Base-by-base conservation (phyloP, 2,329 filamentous ascomycete species). In the Mariannaea sp. region DNA sequence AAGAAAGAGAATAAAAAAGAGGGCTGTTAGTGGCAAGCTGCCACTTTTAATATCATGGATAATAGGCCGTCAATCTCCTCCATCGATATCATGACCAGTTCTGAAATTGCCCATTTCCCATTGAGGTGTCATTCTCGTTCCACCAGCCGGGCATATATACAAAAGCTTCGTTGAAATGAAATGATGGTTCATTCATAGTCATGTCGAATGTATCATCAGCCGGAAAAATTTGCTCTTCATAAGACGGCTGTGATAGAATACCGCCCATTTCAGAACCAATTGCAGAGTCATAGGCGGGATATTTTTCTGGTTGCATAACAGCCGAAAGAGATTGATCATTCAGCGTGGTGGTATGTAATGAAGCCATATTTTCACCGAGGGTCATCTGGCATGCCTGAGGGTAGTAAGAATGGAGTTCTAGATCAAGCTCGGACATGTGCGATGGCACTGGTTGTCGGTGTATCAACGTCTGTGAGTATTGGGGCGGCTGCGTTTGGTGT, bases 191-290 rank as follows among this genome's bases (percentile, higher is more conserved):
- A 29, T 41, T 27, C 22, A 27, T 4, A 14, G 38, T 12, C 12
- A 29, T 41, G 24, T 39, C n/a, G n/a, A n/a, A 33, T 20, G 13
- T 12, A 2, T 16, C n/a, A 12, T 49, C 2, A n/a, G 17, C 20
- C 7, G 5, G 6, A 20, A 10, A 33, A 24, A 8, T 5, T 3
- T 35, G 17, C 1, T 49, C 43, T 9, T 46, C 44, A 22, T 13
- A 30, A 16, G 27, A 7, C 12, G 9, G n/a, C n/a, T 41, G 27
- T 3, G 29, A 49, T 4, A 14, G 27, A 4, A 41, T 38, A 13
- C 33, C 44, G 22, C 36, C 27, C 5, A 16, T 24, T 20, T 49
- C 35, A 10, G 46, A 41, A 16, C 46, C 38, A 35, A 41, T 41
- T 2, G 19, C 46, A 1, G 46, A 49, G 13, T 49, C 46, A 27